These are phyloP conservation scores for Zhuliangozyma blackwelliae DNA, from an alignment of 1,139 yeast genomes.

Conservation along the genomic window DNA sequence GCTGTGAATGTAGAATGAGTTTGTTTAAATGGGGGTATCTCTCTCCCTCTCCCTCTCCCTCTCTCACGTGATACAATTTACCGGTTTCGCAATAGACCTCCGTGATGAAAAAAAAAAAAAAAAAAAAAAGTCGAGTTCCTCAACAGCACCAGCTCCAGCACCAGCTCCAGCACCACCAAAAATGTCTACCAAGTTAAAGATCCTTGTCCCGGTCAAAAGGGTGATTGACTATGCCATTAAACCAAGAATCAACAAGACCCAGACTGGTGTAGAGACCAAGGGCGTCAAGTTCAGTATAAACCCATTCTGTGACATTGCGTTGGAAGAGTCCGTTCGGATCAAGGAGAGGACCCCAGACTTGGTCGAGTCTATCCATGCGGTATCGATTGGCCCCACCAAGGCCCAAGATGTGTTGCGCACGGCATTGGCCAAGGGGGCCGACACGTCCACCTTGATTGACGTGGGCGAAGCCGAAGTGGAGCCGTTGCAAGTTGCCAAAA, in stretches of 20 bases:
- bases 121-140: too few species aligned
- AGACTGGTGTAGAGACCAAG: conserved; percentile 81
- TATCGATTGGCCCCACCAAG: conserved; percentile 84
- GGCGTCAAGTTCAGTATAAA: conserved; percentile 93
- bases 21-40: too few species aligned
- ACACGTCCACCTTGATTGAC: conserved; percentile 77
- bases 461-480: conserved; percentile 71
- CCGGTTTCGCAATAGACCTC: too few species aligned
- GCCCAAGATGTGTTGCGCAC: conserved; percentile 85
- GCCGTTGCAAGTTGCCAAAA: conserved; percentile 88
- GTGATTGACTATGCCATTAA: conserved; percentile 91
- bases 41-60: too few species aligned
- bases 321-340: conserved; percentile 84
- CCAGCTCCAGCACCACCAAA: neutral
- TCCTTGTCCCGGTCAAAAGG: conserved; percentile 90
- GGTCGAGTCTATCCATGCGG: conserved; percentile 85
- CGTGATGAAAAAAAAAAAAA: too few species aligned
- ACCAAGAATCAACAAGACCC: conserved; percentile 87
- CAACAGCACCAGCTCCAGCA: too few species aligned
- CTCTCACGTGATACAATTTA: too few species aligned
- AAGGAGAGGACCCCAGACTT: conserved; percentile 64
- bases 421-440: conserved; percentile 94
- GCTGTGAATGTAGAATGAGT: conserved; percentile 6
- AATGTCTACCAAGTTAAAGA: conserved; percentile 57
- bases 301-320: conserved; percentile 96